Percentiles rank a stretch among this genome's conserved stretches.
Conservation (phyloP, 495 filamentous ascomycete species). For the Penicillium robsamsonii region DNA sequence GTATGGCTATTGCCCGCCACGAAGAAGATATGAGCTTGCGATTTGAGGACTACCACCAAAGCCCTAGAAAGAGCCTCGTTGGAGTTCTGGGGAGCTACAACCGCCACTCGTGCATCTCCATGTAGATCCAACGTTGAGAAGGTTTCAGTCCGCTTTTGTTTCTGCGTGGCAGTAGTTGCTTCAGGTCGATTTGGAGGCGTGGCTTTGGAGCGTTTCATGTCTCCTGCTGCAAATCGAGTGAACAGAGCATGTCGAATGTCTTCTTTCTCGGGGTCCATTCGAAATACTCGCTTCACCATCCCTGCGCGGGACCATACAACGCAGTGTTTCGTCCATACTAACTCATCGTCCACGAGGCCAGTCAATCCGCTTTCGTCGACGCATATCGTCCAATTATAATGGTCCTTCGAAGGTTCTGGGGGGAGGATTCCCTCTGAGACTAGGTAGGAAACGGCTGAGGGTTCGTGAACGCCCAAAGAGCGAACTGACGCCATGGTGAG, state of each 20-base stretch:
- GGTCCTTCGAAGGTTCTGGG: conserved; percentile 59
- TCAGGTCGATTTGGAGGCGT: conserved; percentile 3
- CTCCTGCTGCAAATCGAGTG: conserved; percentile 67
- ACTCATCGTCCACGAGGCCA: conserved; percentile 67
- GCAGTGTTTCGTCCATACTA: conserved; percentile 76
- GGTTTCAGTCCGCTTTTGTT: conserved; percentile 15
- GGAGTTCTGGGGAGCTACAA: conserved; percentile 18
- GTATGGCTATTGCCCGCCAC: conserved; percentile 85
- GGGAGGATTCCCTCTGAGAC: conserved; percentile 77
- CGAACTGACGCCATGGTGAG: conserved; percentile 77
- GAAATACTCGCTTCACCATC: conserved; percentile 81
- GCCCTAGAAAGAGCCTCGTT: conserved; percentile 52
- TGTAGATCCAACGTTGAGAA: conserved; percentile 24
- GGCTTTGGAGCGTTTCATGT: conserved; percentile 22
- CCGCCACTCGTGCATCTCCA: conserved; percentile 20
- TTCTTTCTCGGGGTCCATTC: conserved; percentile 83
- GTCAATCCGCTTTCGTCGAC: conserved; percentile 43
- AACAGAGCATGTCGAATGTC: conserved; percentile 78
- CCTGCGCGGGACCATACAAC: conserved; percentile 91
- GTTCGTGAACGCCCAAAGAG: conserved; percentile 85
- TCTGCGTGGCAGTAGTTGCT: neutral
- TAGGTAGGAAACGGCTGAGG: conserved; percentile 76
- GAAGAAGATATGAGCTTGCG: conserved; percentile 90
- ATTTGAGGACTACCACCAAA: conserved; percentile 86
- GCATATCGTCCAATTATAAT: conserved; percentile 68